Evolutionary conservation across 2,329 filamentous ascomycete genomes (phyloP).

Genomic region (Penicillium corylophilum): DNA sequence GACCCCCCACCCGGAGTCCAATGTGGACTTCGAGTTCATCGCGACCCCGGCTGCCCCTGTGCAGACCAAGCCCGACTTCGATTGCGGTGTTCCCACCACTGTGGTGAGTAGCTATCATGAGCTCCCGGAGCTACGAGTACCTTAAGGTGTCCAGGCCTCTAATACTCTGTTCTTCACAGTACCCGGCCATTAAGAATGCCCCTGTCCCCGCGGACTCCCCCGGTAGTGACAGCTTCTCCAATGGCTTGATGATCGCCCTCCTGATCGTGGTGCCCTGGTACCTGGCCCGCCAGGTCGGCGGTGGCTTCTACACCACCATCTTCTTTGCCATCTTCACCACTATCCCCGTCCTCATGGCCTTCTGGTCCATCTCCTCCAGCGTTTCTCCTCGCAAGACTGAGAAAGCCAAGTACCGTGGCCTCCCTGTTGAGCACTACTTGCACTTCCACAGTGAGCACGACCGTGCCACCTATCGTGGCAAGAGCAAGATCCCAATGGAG

Average conservation of each 20-base stretch:
- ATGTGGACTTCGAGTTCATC: slow-evolving; percentile 54
- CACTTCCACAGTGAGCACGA: slow-evolving; percentile 49
- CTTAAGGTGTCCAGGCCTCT: not conserved
- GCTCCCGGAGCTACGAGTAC: slow-evolving; percentile 6
- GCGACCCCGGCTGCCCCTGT: slow-evolving; percentile 59
- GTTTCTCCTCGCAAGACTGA: slow-evolving; percentile 89
- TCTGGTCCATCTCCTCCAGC: slow-evolving; percentile 77
- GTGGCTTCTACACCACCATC: slow-evolving; percentile 81
- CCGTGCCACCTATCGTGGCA: slow-evolving; percentile 48
- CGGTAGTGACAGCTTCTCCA: slow-evolving; percentile 84
- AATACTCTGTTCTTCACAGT: slow-evolving; percentile 52
- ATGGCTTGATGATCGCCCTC: slow-evolving; percentile 69
- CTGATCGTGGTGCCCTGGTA: slow-evolving; percentile 73
- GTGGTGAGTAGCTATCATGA: slow-evolving; percentile 48
- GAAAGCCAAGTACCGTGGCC: slow-evolving; percentile 82
- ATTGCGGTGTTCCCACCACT: slow-evolving; percentile 63
- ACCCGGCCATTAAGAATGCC: slow-evolving; percentile 86
- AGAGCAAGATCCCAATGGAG: slow-evolving; percentile 58
- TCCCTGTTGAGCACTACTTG: slow-evolving; percentile 83
- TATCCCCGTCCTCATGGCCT: slow-evolving; percentile 74
- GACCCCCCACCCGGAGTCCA: slow-evolving; percentile 46
- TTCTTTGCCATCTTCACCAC: slow-evolving; percentile 80
- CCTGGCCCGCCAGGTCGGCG: slow-evolving; percentile 77
- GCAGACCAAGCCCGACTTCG: slow-evolving; percentile 51
- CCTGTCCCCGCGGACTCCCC: slow-evolving; percentile 87